Evolutionary conservation across 495 filamentous ascomycete genomes (phyloP), one percentile per base, ranked within the genome.

Genomic region (Schizothecium vesticola): DNA sequence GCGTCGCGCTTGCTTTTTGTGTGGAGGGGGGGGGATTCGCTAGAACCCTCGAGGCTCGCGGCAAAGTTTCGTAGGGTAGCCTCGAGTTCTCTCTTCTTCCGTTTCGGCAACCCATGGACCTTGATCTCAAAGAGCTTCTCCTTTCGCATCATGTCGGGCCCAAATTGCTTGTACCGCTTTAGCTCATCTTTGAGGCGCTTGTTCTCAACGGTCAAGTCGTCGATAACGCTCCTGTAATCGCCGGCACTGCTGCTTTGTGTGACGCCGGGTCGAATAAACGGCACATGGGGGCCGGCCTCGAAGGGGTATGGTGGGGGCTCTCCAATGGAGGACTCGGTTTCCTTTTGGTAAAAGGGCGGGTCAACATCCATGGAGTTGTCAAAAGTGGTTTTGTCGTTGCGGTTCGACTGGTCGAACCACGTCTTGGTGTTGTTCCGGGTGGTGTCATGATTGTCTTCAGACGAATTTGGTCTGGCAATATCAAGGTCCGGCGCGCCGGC

Each of bases 71-170:
- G 85, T 12, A 94, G 77, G 1, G 85, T 85, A n/a, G 87, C 83
- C 73, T 94, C 91, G 33, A 94, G 77, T 70, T 94, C 90, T 28
- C 86, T 82, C 72, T 89, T 92, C 76, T 89, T 91, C 55, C 84
- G 80, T 29, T 77, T 75, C 8, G 89, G 82, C 36, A 94, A 77
- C 3, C 86, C 87, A 73, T 93, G 90, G 33, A 92, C 81, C 70
- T 89, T 86, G 59, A 94, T 85, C 74, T 94, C 92, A 70, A 94
- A 92, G 3, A 94, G 78, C 69, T 89, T 91, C 21, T 94, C 91
- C 29, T 78, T 82, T 2, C 77, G 75, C 63, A 92, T 76, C 68
- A 86, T 83, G 33, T 85, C 79, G 33, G 86, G 85, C 13, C 89
- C 85, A 66, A 86, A 74, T 60, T 84, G 86, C 74, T 90, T 88